Evolutionary conservation across 208 protist species (phyloP).

Genomic region (Acanthamoeba lugdunensis): DNA sequence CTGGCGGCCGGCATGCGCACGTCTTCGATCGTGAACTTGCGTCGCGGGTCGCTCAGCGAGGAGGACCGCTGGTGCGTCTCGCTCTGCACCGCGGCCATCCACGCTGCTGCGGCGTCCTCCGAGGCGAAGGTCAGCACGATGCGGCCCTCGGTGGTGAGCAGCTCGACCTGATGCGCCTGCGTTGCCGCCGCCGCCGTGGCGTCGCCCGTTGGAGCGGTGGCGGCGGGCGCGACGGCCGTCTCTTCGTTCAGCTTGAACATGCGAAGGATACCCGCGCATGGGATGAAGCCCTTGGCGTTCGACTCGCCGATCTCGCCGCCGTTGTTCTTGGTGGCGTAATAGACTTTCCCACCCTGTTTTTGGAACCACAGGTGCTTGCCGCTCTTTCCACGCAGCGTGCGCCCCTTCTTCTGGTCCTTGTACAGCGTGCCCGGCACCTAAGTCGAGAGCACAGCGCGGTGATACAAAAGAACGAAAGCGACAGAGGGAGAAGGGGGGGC

Average conservation of each 20-base stretch:
- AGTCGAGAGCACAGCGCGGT: not conserved
- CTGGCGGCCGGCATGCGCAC: not conserved
- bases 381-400: slow-evolving; percentile 10
- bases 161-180: not conserved
- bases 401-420: slow-evolving; percentile 33
- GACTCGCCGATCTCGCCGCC: slow-evolving; percentile 2
- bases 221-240: not conserved
- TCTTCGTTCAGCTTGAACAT: not conserved
- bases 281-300: slow-evolving; percentile 41
- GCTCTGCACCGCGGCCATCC: not conserved
- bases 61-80: not conserved
- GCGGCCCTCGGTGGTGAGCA: slow-evolving; percentile 36
- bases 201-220: not conserved
- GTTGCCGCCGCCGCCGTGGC: not conserved
- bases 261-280: slow-evolving; percentile 9
- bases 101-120: not conserved
- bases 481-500: not conserved
- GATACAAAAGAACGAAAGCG: not conserved
- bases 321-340: not conserved
- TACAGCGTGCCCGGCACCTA: not conserved
- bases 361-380: slow-evolving; percentile 30
- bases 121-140: slow-evolving; percentile 31
- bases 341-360: not conserved
- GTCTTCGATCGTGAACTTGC: slow-evolving; percentile 7
- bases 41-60: not conserved